These are phyloP conservation scores for Aspergillus olivimuriae DNA, from an alignment of 495 filamentous ascomycete species.

Conservation along the genomic window DNA sequence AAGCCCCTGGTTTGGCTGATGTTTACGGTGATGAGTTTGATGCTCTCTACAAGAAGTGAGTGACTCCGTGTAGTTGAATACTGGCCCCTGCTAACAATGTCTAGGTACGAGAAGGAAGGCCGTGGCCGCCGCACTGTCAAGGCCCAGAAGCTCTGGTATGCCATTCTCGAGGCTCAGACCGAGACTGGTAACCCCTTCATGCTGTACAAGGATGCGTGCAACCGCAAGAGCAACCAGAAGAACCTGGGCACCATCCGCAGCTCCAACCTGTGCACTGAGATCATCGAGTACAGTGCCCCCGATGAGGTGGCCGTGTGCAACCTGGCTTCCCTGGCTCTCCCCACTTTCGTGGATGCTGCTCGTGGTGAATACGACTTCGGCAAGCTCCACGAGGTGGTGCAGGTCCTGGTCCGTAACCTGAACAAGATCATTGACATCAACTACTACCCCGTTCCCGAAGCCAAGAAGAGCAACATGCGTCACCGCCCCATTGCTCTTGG, in stretches of 20 bases:
- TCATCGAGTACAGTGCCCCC: conserved; percentile 92
- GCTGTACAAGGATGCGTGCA: conserved; percentile 98
- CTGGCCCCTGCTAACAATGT: neutral
- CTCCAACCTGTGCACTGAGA: conserved; percentile 98
- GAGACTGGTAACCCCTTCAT: conserved; percentile 99
- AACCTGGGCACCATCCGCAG: conserved; percentile 96
- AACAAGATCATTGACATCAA: conserved; percentile 98
- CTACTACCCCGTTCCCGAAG: conserved; percentile 92
- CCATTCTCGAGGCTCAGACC: conserved; percentile 93
- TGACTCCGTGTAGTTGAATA: neutral
- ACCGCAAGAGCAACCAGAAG: conserved; percentile 99
- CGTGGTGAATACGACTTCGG: conserved; percentile 84
- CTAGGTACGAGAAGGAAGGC: conserved; percentile 77
- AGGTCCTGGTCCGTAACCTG: conserved; percentile 83
- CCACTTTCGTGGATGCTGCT: conserved; percentile 77
- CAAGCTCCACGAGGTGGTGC: conserved; percentile 87
- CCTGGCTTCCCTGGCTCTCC: conserved; percentile 86
- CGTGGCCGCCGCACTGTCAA: conserved; percentile 85
- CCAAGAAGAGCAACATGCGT: conserved; percentile 89
- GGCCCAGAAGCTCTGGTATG: conserved; percentile 98
- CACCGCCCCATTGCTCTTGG: conserved; percentile 92
- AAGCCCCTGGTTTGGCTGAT: conserved; percentile 90
- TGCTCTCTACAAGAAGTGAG: conserved; percentile 74
- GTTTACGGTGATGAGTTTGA: conserved; percentile 97
- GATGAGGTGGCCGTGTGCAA: conserved; percentile 99